Evolutionary conservation across 371 early-diverging fungal genomes (phyloP).

Genomic region (Rhizomucor miehei): DNA sequence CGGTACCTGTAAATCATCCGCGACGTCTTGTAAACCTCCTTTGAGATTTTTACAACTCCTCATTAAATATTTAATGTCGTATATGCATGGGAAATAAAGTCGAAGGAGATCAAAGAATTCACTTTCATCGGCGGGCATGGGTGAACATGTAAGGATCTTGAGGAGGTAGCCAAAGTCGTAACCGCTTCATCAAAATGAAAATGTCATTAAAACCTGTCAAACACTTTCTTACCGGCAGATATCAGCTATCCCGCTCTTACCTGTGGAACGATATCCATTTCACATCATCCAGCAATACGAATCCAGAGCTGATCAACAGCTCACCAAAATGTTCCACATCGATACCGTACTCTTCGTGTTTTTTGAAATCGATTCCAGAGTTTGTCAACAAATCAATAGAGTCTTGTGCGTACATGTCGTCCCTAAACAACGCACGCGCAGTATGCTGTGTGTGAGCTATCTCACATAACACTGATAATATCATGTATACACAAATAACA

Average conservation of each 20-base stretch:
- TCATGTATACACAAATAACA: slow-evolving; percentile 7
- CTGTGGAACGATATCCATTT: slow-evolving; percentile 99
- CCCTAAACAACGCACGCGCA: slow-evolving; percentile 38
- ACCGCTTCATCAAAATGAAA: slow-evolving; percentile 54
- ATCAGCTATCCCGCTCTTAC: slow-evolving; percentile 39
- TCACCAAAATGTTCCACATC: slow-evolving; percentile 97
- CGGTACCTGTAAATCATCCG: slow-evolving; percentile 90
- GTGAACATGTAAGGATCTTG: slow-evolving; percentile 91
- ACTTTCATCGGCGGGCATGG: slow-evolving; percentile 91
- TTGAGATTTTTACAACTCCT: slow-evolving; percentile 94
- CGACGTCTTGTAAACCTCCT: slow-evolving; percentile 99
- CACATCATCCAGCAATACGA: slow-evolving; percentile 92
- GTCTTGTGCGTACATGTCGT: slow-evolving; percentile 99
- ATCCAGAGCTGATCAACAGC: slow-evolving; percentile 95
- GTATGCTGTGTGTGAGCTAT: neutral
- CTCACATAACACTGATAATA: no score
- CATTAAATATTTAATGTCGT: slow-evolving; percentile 99
- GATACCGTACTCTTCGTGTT: slow-evolving; percentile 97
- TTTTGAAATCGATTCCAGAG: slow-evolving; percentile 98
- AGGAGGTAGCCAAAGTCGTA: slow-evolving; percentile 99
- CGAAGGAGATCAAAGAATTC: slow-evolving; percentile 95
- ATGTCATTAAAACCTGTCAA: neutral
- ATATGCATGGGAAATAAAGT: slow-evolving; percentile 96
- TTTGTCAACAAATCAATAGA: slow-evolving; percentile 97
- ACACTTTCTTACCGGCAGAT: no score